Base-by-base conservation (phyloP, 345 rosid species). In the Eucalyptus leucophloia region DNA sequence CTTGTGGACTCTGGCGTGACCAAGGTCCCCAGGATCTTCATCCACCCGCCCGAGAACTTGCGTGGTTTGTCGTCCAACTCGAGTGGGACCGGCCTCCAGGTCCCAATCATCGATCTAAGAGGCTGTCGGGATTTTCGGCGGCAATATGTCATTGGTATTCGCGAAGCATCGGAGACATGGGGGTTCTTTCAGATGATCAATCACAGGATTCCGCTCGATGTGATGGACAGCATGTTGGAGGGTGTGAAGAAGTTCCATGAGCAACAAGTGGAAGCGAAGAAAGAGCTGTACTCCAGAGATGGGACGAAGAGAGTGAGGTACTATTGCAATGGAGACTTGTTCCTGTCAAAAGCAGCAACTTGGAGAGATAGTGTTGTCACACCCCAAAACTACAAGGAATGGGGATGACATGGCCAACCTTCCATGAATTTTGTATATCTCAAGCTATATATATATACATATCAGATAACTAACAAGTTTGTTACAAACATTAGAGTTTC, bases 201-300 rank as follows among this genome's bases (percentile, higher is more conserved):
- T 34, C 81, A 94, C 86, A 92, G 93, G 80, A 86, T 94, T 88
- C 92, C 95, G 2, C 87, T 77, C 4, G 19, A 83, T 49, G 92
- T 94, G 26, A 90, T 92, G 92, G 94, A 94, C 30, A 92, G 87
- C 18, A 92, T 94, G 94, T 30, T 92, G 49, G 92, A 90, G 40
- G 89, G 91, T 2, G 90, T 91, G 7, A 91, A 89, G 49, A 32
- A 88, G 28, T 94, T 94, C 91, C 95, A 93, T 54, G 95, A 95
- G 89, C 96, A 95, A 50, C 91, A 91, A 12, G 89, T 86, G 90
- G 92, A 94, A 81, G 87, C 65, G 90, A 94, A 92, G 92, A 92
- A 88, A 93, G 92, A 92, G 89, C 86, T 90, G 72, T 95, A 93
- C 91, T 91, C 94, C 3, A 92, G 95, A 7, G 93, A 94, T 49